Base-by-base conservation (phyloP, 345 rosid species). In the Hirschfeldia incana region DNA sequence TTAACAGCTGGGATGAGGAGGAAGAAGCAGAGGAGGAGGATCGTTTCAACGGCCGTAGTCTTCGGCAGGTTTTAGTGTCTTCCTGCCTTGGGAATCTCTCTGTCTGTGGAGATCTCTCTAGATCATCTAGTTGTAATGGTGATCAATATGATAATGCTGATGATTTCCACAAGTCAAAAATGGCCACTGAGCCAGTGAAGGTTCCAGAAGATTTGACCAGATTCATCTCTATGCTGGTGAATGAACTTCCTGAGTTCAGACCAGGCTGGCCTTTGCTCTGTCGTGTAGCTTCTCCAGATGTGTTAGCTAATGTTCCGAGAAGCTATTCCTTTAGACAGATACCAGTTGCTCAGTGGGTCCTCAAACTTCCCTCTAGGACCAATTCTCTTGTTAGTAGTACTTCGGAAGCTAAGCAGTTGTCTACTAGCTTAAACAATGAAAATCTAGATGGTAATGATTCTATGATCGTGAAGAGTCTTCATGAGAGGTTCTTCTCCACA, bases 201-300 rank as follows among this genome's bases (percentile, higher is more conserved):
- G 83, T 75, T 62, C 70, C 68, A 21, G 87, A 85, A 81, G 83
- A 69, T 55, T 60, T 89, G 66, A 71, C 76, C 4, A 69, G 76
- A 53, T 81, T 89, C 36, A 67, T 75, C 39, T 76, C 90, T 62
- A 49, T 81, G 78, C 78, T 85, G 77, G 80, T 83, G 1, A 84
- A 67, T 44, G 85, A 87, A 68, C 69, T 85, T 74, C 92, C 97
- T 77, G 92, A 85, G 72, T 78, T 71, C 61, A 88, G 86, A 75
- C 94, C 97, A 12, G 94, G 98, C 37, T 92, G 98, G 98, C 96
- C 99, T n/a, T 78, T 91, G 74, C 96, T 87, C 67, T 83, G 88
- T 55, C 90, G 77, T 67, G 80, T 88, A 37, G 74, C 70, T 30
- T 60, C 77, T 21, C 75, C 76, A 26, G 82, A 88, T 27, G 37